These are phyloP conservation scores for Kluyveromyces starmeri DNA, from an alignment of 805 yeast genomes.

Conservation along the genomic window DNA sequence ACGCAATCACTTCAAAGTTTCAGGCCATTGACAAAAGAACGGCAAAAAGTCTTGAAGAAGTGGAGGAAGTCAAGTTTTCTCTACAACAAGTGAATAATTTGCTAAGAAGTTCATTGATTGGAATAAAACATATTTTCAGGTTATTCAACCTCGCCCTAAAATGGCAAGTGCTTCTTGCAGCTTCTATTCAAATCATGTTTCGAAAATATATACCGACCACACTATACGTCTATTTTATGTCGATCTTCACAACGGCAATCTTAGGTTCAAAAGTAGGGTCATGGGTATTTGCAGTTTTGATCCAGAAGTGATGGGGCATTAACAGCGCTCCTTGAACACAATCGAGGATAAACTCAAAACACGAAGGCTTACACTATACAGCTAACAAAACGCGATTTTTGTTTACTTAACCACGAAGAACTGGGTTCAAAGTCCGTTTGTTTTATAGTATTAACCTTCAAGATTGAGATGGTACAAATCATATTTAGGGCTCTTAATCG, in stretches of 20 bases:
- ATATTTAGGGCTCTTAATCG: neutral
- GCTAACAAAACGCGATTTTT: too few species aligned
- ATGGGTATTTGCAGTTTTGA: too few species aligned
- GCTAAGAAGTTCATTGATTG: slow-evolving; percentile 4
- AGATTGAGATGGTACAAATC: too few species aligned
- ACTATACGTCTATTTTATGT: neutral
- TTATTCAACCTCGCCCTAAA: neutral
- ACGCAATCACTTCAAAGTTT: slow-evolving; percentile 10
- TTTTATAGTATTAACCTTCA: too few species aligned
- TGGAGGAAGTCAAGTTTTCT: slow-evolving; percentile 10
- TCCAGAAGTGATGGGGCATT: too few species aligned
- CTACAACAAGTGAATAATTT: slow-evolving; percentile 8
- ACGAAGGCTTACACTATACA: too few species aligned
- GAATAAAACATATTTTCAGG: neutral
- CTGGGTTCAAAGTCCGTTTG: too few species aligned
- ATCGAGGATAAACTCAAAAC: too few species aligned
- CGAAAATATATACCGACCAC: neutral
- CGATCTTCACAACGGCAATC: neutral
- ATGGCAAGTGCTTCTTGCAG: neutral
- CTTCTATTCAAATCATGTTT: neutral
- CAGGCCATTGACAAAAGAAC: slow-evolving; percentile 10
- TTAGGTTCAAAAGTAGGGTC: slow-evolving; percentile 3
- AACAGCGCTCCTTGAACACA: too few species aligned
- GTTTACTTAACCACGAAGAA: too few species aligned
- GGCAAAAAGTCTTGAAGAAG: slow-evolving; percentile 10